Percentiles rank a stretch among this genome's conserved stretches.
Conservation (phyloP, 2,329 filamentous ascomycete genomes). For the Phialophora tarda region DNA sequence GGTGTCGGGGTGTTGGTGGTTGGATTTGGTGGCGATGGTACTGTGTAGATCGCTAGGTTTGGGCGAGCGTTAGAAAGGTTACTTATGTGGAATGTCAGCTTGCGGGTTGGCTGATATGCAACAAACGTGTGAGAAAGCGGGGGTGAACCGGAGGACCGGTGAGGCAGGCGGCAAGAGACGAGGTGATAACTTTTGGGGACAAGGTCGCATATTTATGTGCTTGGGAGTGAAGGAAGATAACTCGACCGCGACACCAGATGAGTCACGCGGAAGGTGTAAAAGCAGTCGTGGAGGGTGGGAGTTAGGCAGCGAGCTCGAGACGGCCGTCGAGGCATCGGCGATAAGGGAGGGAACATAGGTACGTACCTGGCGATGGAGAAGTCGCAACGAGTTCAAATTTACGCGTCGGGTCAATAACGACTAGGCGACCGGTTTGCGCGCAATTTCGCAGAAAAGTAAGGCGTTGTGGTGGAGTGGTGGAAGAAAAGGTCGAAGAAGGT, state of each 20-base stretch:
- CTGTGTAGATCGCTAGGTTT: not conserved
- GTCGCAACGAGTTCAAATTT: slow-evolving; percentile 28
- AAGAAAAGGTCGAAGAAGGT: slow-evolving; percentile 28
- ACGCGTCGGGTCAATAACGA: slow-evolving; percentile 22
- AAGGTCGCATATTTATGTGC: slow-evolving; percentile 15
- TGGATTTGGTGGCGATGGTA: slow-evolving; percentile 6
- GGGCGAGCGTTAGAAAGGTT: slow-evolving; percentile 1
- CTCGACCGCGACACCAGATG: slow-evolving; percentile 31
- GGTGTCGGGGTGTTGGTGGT: not conserved
- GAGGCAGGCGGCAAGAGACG: slow-evolving; percentile 20
- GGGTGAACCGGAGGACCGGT: slow-evolving; percentile 13
- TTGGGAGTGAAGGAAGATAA: slow-evolving; percentile 10
- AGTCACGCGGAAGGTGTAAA: slow-evolving; percentile 27
- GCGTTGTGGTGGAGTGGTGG: slow-evolving; percentile 30
- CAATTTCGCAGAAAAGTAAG: slow-evolving; percentile 20
- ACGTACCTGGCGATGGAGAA: slow-evolving; percentile 36
- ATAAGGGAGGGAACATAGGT: slow-evolving; percentile 28
- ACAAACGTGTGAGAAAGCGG: slow-evolving; percentile 23
- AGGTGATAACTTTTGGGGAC: slow-evolving; percentile 21
- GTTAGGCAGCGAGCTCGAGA: slow-evolving; percentile 33
- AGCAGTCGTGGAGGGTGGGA: slow-evolving; percentile 24
- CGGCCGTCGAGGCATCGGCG: slow-evolving; percentile 10
- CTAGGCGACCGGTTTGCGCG: slow-evolving; percentile 32
- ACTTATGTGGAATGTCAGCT: slow-evolving; percentile 23
- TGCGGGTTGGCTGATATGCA: slow-evolving; percentile 3